Conservation (phyloP, 768 basidiomycete genomes). For the Tephrocybe sp. region DNA sequence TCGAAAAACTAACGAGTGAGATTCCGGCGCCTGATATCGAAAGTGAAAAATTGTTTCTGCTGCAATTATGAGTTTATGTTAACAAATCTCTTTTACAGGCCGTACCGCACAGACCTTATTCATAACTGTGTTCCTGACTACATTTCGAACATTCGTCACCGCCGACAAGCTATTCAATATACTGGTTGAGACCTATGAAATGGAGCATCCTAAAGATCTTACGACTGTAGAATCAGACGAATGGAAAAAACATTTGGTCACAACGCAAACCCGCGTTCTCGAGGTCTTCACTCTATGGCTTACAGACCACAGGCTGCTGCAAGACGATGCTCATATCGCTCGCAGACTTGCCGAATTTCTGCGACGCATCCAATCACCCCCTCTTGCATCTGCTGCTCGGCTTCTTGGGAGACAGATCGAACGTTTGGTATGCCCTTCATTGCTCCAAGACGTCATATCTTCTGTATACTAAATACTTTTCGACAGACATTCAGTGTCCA, state of each 20-base stretch:
- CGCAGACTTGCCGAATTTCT: conserved; percentile 57
- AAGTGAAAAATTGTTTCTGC: conserved; percentile 37
- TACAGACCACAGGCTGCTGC: conserved; percentile 55
- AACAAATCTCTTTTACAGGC: conserved; percentile 10
- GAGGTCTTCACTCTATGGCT: conserved; percentile 60
- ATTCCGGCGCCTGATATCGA: conserved; percentile 39
- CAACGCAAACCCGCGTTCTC: conserved; percentile 61
- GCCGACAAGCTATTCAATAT: conserved; percentile 66
- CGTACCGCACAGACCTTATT: conserved; percentile 32
- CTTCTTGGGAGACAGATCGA: conserved; percentile 51
- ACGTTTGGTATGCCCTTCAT: conserved; percentile 42
- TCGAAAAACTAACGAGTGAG: conserved; percentile 63
- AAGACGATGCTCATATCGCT: conserved; percentile 64
- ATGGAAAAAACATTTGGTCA: conserved; percentile 65
- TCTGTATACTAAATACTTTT: conserved; percentile 6
- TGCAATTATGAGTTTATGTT: not conserved
- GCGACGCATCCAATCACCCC: conserved; percentile 33
- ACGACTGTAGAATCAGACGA: conserved; percentile 50
- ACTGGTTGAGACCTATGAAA: conserved; percentile 61
- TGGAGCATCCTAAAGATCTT: conserved; percentile 48
- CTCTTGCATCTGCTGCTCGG: conserved; percentile 42
- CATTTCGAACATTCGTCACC: conserved; percentile 77
- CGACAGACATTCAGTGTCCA: conserved; percentile 39
- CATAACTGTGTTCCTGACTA: conserved; percentile 72
- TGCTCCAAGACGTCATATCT: not conserved